phyloP scores from a whole-genome alignment of 129 eudicot genomes.

The Chrysanthemum lavandulifolium region DNA sequence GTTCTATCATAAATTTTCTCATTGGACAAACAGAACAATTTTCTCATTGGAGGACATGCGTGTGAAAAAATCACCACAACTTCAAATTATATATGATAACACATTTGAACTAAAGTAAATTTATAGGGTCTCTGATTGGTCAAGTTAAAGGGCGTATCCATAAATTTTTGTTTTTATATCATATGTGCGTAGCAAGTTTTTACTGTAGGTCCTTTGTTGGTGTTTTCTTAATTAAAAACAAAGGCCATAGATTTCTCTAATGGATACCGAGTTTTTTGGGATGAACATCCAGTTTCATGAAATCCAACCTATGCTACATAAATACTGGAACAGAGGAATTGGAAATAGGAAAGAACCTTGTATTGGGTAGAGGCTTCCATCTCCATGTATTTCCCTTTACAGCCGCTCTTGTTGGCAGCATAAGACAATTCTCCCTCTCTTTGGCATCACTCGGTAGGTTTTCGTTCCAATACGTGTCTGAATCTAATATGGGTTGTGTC shows the following conservation, averaged over 20 bases:
- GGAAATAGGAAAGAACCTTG: slow-evolving; percentile 10
- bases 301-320: neutral
- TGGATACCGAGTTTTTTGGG: neutral
- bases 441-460: neutral
- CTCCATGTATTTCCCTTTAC: neutral
- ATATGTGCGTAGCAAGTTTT: neutral
- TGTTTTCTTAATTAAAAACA: too few relatives aligned
- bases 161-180: neutral
- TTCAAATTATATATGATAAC: too few relatives aligned
- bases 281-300: neutral
- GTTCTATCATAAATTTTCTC: neutral
- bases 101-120: neutral
- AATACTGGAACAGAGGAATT: neutral
- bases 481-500: too few relatives aligned
- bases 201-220: neutral
- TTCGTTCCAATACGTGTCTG: too few relatives aligned
- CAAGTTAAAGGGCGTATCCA: neutral
- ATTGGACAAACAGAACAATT: neutral
- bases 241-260: neutral
- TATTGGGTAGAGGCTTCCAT: neutral
- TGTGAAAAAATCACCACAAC: neutral
- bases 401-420: slow-evolving; percentile 6
- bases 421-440: slow-evolving; percentile 7
- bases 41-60: neutral
- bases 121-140: neutral